Evolutionary conservation across 2,329 filamentous ascomycete species (phyloP), one percentile per base, ranked within the genome.

Genomic region (Trichophyton benhamiae): DNA sequence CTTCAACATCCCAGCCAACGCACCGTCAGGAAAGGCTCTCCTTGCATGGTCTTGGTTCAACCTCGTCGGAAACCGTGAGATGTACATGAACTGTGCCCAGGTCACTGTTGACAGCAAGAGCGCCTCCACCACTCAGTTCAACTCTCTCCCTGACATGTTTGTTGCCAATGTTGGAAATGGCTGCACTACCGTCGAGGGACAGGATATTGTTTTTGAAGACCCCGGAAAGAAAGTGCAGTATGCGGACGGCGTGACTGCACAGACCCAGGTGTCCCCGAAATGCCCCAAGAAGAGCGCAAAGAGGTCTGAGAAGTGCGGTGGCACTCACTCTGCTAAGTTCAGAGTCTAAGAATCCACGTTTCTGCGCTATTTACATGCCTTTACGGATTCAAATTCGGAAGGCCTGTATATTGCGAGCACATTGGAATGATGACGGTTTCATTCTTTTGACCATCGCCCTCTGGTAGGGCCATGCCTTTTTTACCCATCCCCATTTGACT

Each of bases 81-180:
- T 61, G 88, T 94, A 94, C 80, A 89, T 90, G 86, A 89, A 90
- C 75, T 94, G 89, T 70, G 88, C 88, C 7, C 78, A 82, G 59
- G 81, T 91, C 67, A 83, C 81, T 64, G 84, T 91, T 38, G 69
- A 74, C 2, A 71, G 71, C 6, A 63, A 60, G 30, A 33, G 41
- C 13, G 27, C 11, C 36, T 42, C 33, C 11, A 53, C 8, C 7
- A 41, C 9, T 25, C 11, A 44, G 15, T 58, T 62, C 48, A 58
- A 60, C 36, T 17, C 33, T n/a, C 53, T 62, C 25, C 63, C 63
- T 13, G 44, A 60, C 6, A 60, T 63, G 41, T 64, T 61, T 36
- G 41, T 62, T 38, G 63, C 63, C 20, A 64, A 64, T 42, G 63
- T 64, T 20, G 58, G 59, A 17, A 62, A 62, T 52, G 61, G 61